Base-by-base conservation (phyloP, 352 stramenopile genomes). In the Phytophthora europaea region DNA sequence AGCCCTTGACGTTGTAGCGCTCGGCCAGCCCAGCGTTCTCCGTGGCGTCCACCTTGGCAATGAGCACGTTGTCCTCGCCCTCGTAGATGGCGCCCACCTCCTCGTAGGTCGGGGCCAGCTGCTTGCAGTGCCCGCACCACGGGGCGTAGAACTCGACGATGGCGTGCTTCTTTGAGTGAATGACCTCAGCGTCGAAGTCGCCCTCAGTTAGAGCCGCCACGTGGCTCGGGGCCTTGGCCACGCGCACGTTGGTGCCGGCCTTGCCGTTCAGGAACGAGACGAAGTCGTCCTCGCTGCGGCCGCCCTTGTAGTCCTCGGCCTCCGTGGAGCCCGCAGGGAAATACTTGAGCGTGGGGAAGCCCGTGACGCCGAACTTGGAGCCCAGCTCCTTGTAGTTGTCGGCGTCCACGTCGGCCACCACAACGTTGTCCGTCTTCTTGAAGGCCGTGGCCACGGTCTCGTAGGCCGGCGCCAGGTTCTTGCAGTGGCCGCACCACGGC, bases 401-500 rank as follows among this genome's bases (percentile, higher is more conserved):
- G 31, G 93, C 93, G 72, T 99, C 95, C n/a, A 99, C 81, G 64
- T 97, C 92, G 63, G 90, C 90, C 45, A 97, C 76, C 26, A 94
- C 94, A 15, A 99, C 77, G 60, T 90, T 88, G 48, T 88, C 75
- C 18, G 88, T 75, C 65, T 97, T 97, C 72, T 94, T 94, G 63
- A 98, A 94, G 61, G 89, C 81, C 62, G 84, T 88, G 20, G 92
- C 95, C n/a, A 97, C 82, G n/a, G 84, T 89, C 65, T 98, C 90
- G 75, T 90, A 97, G 16, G 72, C 77, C 2, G 95, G 95, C 20
- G 90, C 89, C 43, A 99, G 85, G 65, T 90, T 86, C 83, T 98
- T 97, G 86, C 96, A 99, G 81, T 99, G 96, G 38, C 96, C 96
- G 66, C 94, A 98, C 94, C 94, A 99, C 47, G 95, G 95, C 55